These are phyloP conservation scores for Botrytis galanthina DNA, from an alignment of 2,329 filamentous ascomycete species.

Conservation along the genomic window DNA sequence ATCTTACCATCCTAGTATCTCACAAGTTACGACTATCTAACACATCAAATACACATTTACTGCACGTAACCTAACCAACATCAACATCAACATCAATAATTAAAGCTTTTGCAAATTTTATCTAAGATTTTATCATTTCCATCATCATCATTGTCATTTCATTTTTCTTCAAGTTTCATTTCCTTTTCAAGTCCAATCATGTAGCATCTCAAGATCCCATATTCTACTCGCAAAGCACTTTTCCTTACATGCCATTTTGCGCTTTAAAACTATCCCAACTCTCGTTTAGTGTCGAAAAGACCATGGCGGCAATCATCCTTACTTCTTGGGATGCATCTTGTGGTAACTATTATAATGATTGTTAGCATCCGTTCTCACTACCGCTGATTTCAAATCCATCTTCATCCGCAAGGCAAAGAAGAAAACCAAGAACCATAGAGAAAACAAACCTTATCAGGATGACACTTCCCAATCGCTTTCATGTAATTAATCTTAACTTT, in stretches of 20 bases:
- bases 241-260: conserved; percentile 58
- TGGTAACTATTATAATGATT: conserved; percentile 49
- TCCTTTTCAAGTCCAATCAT: no score
- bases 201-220: neutral
- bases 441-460: conserved; percentile 88
- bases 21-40: no score
- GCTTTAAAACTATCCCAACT: conserved; percentile 72
- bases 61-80: no score
- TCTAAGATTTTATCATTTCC: neutral
- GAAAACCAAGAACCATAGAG: no score
- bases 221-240: neutral
- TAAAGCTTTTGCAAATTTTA: neutral
- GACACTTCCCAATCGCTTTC: conserved; percentile 98
- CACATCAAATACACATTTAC: no score
- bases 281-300: conserved; percentile 69
- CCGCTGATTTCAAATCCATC: neutral
- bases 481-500: conserved; percentile 98
- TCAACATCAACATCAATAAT: neutral
- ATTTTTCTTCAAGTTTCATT: neutral
- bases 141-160: neutral
- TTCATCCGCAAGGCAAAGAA: no score
- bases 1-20: no score
- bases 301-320: conserved; percentile 61
- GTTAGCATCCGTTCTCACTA: conserved; percentile 13
- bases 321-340: conserved; percentile 65